Evolutionary conservation across 371 early-diverging fungal species (phyloP), one percentile per base, ranked within the genome.

Genomic region (Circinella umbellata): DNA sequence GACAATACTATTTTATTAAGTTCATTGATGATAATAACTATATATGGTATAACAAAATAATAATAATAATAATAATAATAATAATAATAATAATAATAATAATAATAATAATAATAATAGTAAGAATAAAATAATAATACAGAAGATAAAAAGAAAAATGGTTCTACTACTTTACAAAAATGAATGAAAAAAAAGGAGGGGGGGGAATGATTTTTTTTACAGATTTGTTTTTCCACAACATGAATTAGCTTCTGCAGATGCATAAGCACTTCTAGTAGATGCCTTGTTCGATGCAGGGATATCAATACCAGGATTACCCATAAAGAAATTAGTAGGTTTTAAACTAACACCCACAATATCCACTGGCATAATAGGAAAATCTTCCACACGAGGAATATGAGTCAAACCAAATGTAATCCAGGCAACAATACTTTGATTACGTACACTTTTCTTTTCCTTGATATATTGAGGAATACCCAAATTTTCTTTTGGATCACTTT

Each of bases 341-440:
- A 42, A 11, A 9, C 11, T 6, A 6, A 42, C 42, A 42, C 42
- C 42, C 6, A 42, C 42, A 42, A 42, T 51, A 51, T 51, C 51
- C 15, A 51, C 51, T 8, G 51, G 14, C 51, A 51, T 85, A 49
- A 85, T 72, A 42, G 85, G 85, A 65, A 85, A 85, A 64, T 85
- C 85, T 67, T 85, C 85, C 8, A 76, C 84, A 46, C 85, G 77
- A 20, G 80, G 80, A 36, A 81, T 64, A 67, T 85, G 85, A 17
- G 83, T 83, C 42, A 85, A 66, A 62, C 85, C 85, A 67, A 83
- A 85, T 3, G 81, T 83, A 38, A 76, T 71, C 84, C 84, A 85
- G 9, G 79, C 46, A 10, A 83, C 81, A 63, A 85, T 75, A 67
- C 83, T 84, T 14, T 73, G 69, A 63, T 85, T 73, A 35, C 70